Evolutionary conservation across 1,284 basidiomycete species (phyloP), one percentile per base, ranked within the genome.

Genomic region (Ceratobasidium sp.): DNA sequence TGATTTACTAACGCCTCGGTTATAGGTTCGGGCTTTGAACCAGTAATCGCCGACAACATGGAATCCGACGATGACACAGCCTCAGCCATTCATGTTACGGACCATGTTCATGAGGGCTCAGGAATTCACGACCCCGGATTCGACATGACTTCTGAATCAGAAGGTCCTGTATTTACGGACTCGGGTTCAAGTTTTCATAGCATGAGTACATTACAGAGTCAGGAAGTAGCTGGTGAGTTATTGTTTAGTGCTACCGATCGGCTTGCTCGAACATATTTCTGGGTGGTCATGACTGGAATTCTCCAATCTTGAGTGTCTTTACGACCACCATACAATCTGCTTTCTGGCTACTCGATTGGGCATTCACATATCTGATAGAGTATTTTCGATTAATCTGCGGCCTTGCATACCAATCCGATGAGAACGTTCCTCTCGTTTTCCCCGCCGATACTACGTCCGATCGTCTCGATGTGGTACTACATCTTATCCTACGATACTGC

Each of bases 121-220:
- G 39, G 28, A 28, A 28, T 12, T 15, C 18, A 40, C n/a, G 40
- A 39, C 15, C 2, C 33, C 3, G 60, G n/a, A 15, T 12, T 4
- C 15, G 60, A 40, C 39, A 7, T 42, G 40, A 18, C 12, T n/a
- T 69, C 53, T 1, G 67, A 69, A 40, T 69, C 67, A 0, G 67
- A 23, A 4, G 26, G 39, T n/a, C 23, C 15, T 3, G 15, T 60
- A 7, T 63, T 39, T 63, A 23, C 69, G 6, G 55, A 71, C 20
- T 20, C 20, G 0, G 53, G n/a, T 18, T 71, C 69, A 2, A 71
- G 73, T 33, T 7, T 15, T 44, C 49, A 40, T 20, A 76, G 46
- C 15, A 76, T 76, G 73, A 76, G 63, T 39, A 76, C 73, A 26
- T n/a, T 66, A 51, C 15, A 40, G 3, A 76, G 39, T 63, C 26